These are phyloP conservation scores for Tuber brumale DNA, from an alignment of 495 filamentous ascomycete genomes.

Conservation along the genomic window DNA sequence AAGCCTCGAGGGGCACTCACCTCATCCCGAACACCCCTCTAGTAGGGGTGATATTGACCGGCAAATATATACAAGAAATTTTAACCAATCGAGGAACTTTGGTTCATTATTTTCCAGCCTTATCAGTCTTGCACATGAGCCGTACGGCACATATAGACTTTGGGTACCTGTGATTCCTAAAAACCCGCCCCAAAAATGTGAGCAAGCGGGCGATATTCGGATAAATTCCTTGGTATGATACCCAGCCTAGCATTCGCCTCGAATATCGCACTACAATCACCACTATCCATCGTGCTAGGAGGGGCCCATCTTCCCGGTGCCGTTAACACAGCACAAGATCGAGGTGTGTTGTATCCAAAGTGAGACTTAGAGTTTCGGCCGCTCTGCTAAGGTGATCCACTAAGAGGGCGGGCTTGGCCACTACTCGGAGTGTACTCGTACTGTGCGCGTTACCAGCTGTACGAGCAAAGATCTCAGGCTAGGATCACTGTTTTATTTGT, in stretches of 20 bases:
- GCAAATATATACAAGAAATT: no score
- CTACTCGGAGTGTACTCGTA: background rate
- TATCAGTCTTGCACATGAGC: background rate
- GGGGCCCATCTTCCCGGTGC: background rate
- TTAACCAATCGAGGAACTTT: no score
- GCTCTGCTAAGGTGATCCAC: background rate
- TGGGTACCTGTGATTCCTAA: background rate
- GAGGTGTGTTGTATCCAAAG: background rate
- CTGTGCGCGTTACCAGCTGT: background rate
- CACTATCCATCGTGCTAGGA: background rate
- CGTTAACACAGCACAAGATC: background rate
- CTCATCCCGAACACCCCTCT: no score
- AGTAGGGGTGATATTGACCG: no score
- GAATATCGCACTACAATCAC: background rate
- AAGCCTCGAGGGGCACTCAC: no score
- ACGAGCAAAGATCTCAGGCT: background rate
- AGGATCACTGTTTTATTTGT: background rate
- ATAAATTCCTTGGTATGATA: background rate
- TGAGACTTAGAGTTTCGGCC: background rate
- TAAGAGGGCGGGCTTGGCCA: background rate
- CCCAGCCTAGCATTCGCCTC: background rate
- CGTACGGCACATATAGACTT: no score
- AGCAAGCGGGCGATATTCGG: background rate
- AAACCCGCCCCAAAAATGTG: background rate
- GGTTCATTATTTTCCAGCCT: no score